phyloP scores from a whole-genome alignment of 192 early-diverging fungal genomes.

The Paraglomus occultum region DNA sequence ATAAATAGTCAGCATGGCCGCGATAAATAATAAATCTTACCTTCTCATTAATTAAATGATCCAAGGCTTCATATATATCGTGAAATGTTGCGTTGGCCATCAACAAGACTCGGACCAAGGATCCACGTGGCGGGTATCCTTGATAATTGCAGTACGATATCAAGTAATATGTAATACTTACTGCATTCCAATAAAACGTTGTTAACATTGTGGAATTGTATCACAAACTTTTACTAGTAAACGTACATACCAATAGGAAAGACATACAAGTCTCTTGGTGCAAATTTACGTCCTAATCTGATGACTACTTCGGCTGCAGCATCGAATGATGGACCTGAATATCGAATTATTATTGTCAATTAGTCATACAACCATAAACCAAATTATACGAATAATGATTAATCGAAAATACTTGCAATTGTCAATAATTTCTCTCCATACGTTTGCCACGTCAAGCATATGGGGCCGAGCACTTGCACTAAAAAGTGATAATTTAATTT shows the following conservation, averaged over 20 bases:
- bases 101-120: no score
- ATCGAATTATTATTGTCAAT: background rate
- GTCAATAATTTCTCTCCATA: background rate
- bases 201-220: no score
- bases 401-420: background rate
- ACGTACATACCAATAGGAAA: background rate
- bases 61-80: no score
- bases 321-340: background rate
- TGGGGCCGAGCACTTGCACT: background rate
- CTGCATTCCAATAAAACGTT: no score
- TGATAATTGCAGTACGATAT: no score
- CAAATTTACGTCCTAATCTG: conserved; percentile 6
- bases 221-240: no score
- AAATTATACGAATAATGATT: background rate
- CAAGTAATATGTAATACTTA: no score
- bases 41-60: no score
- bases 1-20: no score
- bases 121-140: no score
- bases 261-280: background rate
- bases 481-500: background rate
- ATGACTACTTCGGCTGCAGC: background rate
- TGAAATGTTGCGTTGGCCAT: no score
- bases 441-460: background rate
- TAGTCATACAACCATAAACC: background rate
- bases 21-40: no score